Evolutionary conservation across 176 grass and related monocot genomes (phyloP).

Genomic region (Paspalum vaginatum): DNA sequence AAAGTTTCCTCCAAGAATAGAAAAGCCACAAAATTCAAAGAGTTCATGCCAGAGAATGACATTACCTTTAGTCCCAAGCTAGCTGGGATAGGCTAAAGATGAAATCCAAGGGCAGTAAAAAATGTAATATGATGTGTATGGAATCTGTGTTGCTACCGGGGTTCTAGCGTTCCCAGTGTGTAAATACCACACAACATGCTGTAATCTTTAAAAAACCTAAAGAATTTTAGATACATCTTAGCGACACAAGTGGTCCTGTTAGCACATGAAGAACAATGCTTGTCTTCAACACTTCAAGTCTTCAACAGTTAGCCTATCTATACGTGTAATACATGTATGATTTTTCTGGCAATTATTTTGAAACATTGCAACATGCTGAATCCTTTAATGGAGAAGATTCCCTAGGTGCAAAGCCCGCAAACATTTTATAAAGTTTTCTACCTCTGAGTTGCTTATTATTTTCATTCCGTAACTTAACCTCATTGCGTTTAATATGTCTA

Average conservation of each 20-base stretch:
- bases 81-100: background rate
- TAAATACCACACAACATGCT: background rate
- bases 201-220: too few species aligned
- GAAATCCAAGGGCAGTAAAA: background rate
- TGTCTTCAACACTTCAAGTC: background rate
- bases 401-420: background rate
- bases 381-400: background rate
- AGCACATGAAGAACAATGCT: background rate
- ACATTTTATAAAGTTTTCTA: background rate
- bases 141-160: background rate
- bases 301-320: slow-evolving; percentile 8
- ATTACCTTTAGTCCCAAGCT: background rate
- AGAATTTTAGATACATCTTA: too few species aligned
- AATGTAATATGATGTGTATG: too few species aligned
- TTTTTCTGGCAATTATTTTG: too few species aligned
- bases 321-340: background rate
- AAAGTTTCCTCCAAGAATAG: background rate
- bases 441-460: slow-evolving; percentile 6
- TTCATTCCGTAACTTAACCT: background rate
- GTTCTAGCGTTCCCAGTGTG: too few species aligned
- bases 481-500: slow-evolving; percentile 4
- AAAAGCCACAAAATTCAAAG: background rate
- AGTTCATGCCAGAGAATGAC: too few species aligned
- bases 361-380: background rate
- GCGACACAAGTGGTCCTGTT: background rate